These are phyloP conservation scores for Linderniella brevidens DNA, from an alignment of 257 asterid species.

Conservation along the genomic window DNA sequence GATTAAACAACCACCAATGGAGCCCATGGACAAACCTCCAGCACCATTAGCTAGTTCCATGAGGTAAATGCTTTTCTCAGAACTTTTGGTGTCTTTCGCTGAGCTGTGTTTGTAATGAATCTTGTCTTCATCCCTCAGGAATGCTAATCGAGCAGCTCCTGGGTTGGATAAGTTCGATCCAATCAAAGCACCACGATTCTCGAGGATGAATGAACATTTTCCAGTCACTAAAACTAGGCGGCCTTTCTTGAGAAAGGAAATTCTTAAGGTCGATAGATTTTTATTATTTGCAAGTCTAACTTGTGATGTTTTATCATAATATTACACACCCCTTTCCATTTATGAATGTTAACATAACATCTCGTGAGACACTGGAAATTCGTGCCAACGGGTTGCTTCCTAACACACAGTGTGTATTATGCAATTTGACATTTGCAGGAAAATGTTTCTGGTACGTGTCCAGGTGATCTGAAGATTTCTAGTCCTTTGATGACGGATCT, in stretches of 20 bases:
- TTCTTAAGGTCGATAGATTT: conserved; percentile 31
- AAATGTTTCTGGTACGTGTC: conserved; percentile 14
- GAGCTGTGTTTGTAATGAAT: conserved; percentile 1
- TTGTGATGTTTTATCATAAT: too few species aligned
- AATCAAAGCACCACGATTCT: conserved; percentile 35
- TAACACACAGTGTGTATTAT: too few species aligned
- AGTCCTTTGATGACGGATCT: conserved; percentile 22
- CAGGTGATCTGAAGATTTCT: conserved; percentile 16
- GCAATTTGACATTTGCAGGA: conserved; percentile 30
- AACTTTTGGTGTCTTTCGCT: conserved; percentile 1
- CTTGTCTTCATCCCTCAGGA: conserved; percentile 19
- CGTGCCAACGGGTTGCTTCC: too few species aligned
- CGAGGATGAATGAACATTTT: conserved; percentile 49
- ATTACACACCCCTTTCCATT: too few species aligned
- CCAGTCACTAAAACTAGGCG: conserved; percentile 51
- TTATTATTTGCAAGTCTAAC: too few species aligned
- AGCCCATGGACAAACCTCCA: conserved; percentile 32
- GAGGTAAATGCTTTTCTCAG: conserved; percentile 37
- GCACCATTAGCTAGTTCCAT: conserved; percentile 14
- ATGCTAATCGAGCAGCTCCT: conserved; percentile 25
- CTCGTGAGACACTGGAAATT: too few species aligned
- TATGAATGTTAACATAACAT: too few species aligned
- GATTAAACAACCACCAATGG: conserved; percentile 35
- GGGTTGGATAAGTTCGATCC: conserved; percentile 32
- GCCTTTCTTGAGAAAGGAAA: conserved; percentile 36